A percentile compares a stretch with the other conserved stretches of the same genome.
phyloP scores from a whole-genome alignment of 139 green algal genomes.

The Yamagishiella unicocca region DNA sequence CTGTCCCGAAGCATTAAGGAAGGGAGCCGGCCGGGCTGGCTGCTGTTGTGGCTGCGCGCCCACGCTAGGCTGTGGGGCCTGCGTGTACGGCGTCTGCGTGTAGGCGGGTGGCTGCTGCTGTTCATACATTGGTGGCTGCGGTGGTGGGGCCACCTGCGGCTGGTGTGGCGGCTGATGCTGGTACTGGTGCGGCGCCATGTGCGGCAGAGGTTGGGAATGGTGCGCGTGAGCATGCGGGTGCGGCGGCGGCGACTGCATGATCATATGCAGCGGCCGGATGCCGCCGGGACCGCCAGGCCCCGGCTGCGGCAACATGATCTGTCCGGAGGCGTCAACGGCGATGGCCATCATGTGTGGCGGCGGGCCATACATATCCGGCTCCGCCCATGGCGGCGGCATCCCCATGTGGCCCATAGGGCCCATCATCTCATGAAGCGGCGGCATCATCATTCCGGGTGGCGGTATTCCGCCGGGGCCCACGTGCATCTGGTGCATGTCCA shows the following conservation, averaged over 20 bases:
- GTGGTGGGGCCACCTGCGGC: no score
- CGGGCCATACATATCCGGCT: not conserved
- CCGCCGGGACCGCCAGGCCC: not conserved
- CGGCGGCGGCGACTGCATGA: not conserved
- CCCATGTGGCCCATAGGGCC: slow-evolving; percentile 13
- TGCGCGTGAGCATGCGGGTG: not conserved
- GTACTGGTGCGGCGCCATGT: no score
- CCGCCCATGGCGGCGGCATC: not conserved
- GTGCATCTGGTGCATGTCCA: no score
- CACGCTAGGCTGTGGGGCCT: no score
- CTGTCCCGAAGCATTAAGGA: not conserved
- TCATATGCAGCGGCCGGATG: not conserved
- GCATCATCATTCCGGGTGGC: not conserved
- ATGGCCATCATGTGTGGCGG: not conserved
- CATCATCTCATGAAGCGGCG: not conserved
- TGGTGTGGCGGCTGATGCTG: not conserved
- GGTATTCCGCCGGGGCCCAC: not conserved
- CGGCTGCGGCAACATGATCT: not conserved
- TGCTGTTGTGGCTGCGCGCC: no score
- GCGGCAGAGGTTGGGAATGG: not conserved
- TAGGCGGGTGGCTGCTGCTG: not conserved
- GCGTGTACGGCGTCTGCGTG: no score
- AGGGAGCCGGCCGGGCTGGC: not conserved
- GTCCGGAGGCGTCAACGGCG: not conserved
- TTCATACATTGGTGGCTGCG: not conserved